phyloP scores from a whole-genome alignment of 2,329 filamentous ascomycete species.

The Fusarium newnesense region DNA sequence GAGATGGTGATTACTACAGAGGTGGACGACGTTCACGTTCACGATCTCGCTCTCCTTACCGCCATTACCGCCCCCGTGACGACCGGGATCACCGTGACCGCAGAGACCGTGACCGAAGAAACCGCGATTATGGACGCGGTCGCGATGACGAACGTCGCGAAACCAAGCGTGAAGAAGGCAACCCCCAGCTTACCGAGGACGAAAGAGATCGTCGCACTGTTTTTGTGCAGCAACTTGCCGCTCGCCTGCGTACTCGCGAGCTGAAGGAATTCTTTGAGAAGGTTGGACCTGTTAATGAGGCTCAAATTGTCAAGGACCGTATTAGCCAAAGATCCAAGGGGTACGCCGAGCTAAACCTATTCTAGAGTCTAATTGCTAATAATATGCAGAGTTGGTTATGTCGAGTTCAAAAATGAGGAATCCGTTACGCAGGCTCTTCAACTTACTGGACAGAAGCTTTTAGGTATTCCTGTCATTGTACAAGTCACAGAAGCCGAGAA shows the following conservation, averaged over 20 bases:
- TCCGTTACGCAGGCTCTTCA: slow-evolving; percentile 93
- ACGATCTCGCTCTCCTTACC: slow-evolving; percentile 76
- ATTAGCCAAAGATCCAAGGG: slow-evolving; percentile 98
- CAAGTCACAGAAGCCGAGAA: slow-evolving; percentile 99
- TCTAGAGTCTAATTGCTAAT: background rate
- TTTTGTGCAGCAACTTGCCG: slow-evolving; percentile 97
- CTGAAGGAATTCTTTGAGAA: slow-evolving; percentile 96
- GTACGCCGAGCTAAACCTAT: slow-evolving; percentile 64
- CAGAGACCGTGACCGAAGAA: slow-evolving; percentile 64
- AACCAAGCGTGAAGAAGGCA: slow-evolving; percentile 58
- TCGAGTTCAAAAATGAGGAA: slow-evolving; percentile 97
- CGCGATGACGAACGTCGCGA: slow-evolving; percentile 60
- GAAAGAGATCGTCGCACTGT: slow-evolving; percentile 97
- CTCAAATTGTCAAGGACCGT: slow-evolving; percentile 97
- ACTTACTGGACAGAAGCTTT: slow-evolving; percentile 97
- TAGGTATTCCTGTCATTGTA: slow-evolving; percentile 98
- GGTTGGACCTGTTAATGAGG: slow-evolving; percentile 93
- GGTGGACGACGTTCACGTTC: slow-evolving; percentile 67
- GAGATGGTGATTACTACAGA: slow-evolving; percentile 78
- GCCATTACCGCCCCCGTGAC: slow-evolving; percentile 66
- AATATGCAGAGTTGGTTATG: slow-evolving; percentile 88
- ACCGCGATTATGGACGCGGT: slow-evolving; percentile 64
- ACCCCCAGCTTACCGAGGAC: slow-evolving; percentile 87
- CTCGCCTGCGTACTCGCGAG: slow-evolving; percentile 90
- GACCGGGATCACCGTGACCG: slow-evolving; percentile 63